phyloP scores from a whole-genome alignment of 805 yeast genomes.

The Lachancea sp. region DNA sequence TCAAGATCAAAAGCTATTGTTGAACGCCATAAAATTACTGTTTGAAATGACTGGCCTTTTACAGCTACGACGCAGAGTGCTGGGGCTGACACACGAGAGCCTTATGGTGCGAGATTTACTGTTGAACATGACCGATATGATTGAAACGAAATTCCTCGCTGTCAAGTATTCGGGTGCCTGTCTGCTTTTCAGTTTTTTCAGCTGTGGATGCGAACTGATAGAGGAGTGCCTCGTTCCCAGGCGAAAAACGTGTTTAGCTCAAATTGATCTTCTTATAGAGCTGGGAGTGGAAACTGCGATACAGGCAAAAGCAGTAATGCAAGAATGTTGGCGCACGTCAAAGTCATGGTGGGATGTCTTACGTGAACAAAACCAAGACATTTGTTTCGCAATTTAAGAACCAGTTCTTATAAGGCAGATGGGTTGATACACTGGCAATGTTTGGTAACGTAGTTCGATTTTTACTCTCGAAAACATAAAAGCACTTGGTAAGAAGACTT shows the following conservation, averaged over 20 bases:
- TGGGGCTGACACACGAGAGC: conserved; percentile 44
- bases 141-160: conserved; percentile 10
- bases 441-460: no score
- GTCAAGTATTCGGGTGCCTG: conserved; percentile 13
- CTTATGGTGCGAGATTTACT: conserved; percentile 39
- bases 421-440: no score
- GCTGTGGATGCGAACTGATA: conserved; percentile 22
- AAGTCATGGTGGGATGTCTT: conserved; percentile 22
- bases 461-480: no score
- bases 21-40: conserved; percentile 39
- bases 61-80: conserved; percentile 51
- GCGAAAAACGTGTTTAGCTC: conserved; percentile 11
- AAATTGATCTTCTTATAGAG: conserved; percentile 9
- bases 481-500: no score
- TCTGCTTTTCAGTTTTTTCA: conserved; percentile 17
- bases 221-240: conserved; percentile 9
- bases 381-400: conserved; percentile 15
- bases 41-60: conserved; percentile 49
- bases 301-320: conserved; percentile 17
- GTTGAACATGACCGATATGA: conserved; percentile 9
- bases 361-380: conserved; percentile 14
- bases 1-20: no score
- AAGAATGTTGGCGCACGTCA: conserved; percentile 19
- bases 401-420: not conserved
- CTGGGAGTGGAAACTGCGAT: conserved; percentile 19